These are phyloP conservation scores for Pseudocercospora crystallina DNA, from an alignment of 2,329 filamentous ascomycete genomes.

Conservation along the genomic window DNA sequence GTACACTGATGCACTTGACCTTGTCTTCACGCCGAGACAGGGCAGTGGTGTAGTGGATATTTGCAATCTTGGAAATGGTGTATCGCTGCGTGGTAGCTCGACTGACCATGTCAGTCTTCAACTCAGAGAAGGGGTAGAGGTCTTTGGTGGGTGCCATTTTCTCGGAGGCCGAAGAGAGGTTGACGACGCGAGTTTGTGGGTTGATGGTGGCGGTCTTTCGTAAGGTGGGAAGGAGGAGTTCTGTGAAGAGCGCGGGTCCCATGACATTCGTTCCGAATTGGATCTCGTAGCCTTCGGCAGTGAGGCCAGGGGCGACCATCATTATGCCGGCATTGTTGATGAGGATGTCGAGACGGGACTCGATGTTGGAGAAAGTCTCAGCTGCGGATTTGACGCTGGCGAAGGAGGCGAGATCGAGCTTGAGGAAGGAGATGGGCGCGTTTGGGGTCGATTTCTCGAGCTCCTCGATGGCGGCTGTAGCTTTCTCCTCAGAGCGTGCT, in stretches of 20 bases:
- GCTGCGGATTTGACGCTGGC: constrained; percentile 39
- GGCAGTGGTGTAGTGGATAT: constrained; percentile 46
- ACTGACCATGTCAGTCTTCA: constrained; percentile 23
- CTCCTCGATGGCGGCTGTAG: constrained; percentile 45
- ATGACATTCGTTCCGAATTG: constrained; percentile 36
- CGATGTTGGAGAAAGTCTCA: constrained; percentile 7
- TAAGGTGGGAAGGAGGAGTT: constrained; percentile 28
- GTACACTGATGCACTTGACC: constrained; percentile 46
- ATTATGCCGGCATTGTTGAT: constrained; percentile 35
- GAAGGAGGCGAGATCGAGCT: constrained; percentile 28
- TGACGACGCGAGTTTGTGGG: constrained; percentile 30
- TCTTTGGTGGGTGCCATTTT: constrained; percentile 10
- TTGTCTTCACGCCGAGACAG: constrained; percentile 45
- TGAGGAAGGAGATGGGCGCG: constrained; percentile 40
- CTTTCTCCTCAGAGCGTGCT: constrained; percentile 45
- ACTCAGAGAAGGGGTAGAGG: constrained; percentile 22
- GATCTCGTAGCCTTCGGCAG: constrained; percentile 32
- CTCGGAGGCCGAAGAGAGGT: constrained; percentile 26
- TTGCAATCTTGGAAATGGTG: constrained; percentile 50
- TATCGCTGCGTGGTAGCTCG: constrained; percentile 37
- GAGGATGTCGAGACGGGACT: constrained; percentile 32
- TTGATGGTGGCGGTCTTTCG: constrained; percentile 18
- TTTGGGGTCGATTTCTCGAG: constrained; percentile 33
- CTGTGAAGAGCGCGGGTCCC: constrained; percentile 32
- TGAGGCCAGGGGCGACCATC: constrained; percentile 16